Percentiles rank a stretch among this genome's conserved stretches.
Evolutionary conservation across 305 asterid species (phyloP).

Genomic region (Plantago coronopus): DNA sequence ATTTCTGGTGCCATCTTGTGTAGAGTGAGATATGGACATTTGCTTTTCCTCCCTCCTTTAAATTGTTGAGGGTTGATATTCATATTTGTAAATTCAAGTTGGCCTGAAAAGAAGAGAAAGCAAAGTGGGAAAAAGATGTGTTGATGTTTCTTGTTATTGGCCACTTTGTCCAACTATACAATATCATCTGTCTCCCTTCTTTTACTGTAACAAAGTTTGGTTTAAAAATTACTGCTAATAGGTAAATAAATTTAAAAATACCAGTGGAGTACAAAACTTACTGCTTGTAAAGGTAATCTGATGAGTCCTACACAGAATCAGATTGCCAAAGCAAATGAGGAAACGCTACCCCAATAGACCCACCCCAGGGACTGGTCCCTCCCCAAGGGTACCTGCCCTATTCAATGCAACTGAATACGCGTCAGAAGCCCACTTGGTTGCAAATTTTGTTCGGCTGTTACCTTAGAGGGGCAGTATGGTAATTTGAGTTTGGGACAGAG

Average conservation of each 20-base stretch:
- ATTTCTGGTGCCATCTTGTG: too few relatives aligned
- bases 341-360: conserved; percentile 33
- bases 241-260: not conserved
- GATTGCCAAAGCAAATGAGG: conserved; percentile 28
- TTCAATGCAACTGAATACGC: conserved; percentile 14
- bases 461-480: conserved; percentile 28
- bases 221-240: not conserved
- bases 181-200: conserved; percentile 17
- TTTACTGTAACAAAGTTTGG: conserved; percentile 24
- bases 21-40: conserved; percentile 12
- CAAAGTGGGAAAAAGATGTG: conserved; percentile 35
- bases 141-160: conserved; percentile 38
- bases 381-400: not conserved
- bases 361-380: not conserved
- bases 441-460: not conserved
- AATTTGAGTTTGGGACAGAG: conserved; percentile 1
- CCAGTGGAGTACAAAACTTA: conserved; percentile 7
- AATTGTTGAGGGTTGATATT: conserved; percentile 25
- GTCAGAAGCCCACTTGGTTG: conserved; percentile 12
- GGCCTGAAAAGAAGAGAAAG: conserved; percentile 80
- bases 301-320: conserved; percentile 20
- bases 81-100: not conserved
- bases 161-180: conserved; percentile 25
- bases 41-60: conserved; percentile 43
- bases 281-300: conserved; percentile 27